Evolutionary conservation across 2,329 filamentous ascomycete genomes (phyloP), one percentile per base, ranked within the genome.

Genomic region (Aureobasidium sp.): DNA sequence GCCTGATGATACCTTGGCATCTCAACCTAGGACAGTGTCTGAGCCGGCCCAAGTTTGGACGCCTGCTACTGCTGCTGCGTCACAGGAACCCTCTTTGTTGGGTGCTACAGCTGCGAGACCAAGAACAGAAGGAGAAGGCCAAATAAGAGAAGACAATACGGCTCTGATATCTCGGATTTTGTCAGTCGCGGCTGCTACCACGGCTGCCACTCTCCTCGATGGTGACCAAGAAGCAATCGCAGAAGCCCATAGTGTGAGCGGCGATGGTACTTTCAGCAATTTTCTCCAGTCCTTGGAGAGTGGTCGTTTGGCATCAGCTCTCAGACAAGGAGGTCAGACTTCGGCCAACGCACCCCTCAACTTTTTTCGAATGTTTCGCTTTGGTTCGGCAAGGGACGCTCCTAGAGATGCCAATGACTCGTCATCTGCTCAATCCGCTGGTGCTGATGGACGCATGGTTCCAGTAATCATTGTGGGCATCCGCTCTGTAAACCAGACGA

Each of bases 381-480:
- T 88, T 71, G 82, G 83, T 51, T 82, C 30, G 66, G 61, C 27
- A 67, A 54, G 67, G 5, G 55, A 44, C 34, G 51, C 34, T 32
- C 14, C 27, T 30, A 47, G 47, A 34, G 50, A 53, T 41, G 42
- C 41, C 36, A 61, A 64, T 27, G 51, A 49, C 32, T 21, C 59
- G 14, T 32, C 29, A 14, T 39, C 57, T 34, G 36, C 57, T 14
- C 57, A 59, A 21, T 47, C 59, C 59, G 37, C 66, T 44, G 69
- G 64, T 59, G 63, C 68, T 29, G 79, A 81, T 61, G 81, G 81
- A 50, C 78, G 85, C 27, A 86, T 85, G 73, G 83, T 88, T 42
- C 86, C 86, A 9, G 81, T 88, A 64, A 87, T 88, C 47, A 85
- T 88, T 58, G 85, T 88, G 44, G 86, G 86, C 59, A 87, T 88